A percentile compares a stretch with the other conserved stretches of the same genome.
Conservation (phyloP, 768 basidiomycete species). For the Hypsizygus marmoreus region DNA sequence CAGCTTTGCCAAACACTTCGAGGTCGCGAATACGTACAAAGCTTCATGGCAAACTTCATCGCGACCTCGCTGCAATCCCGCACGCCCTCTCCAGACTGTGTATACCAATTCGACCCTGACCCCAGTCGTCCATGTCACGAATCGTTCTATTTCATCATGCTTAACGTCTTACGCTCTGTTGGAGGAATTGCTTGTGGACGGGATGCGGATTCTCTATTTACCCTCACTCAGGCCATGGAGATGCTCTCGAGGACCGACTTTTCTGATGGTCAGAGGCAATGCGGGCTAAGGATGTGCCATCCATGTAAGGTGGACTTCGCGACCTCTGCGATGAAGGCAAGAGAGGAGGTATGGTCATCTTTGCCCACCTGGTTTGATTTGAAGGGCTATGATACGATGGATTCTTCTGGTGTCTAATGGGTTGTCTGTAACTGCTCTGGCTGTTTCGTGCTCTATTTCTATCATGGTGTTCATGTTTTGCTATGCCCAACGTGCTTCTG, state of each 20-base stretch:
- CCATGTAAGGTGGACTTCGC: slow-evolving; percentile 52
- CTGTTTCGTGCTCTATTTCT: too few relatives aligned
- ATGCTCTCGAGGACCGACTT: slow-evolving; percentile 76
- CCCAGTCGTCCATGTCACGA: slow-evolving; percentile 53
- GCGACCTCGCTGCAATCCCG: slow-evolving; percentile 53
- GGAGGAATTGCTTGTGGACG: slow-evolving; percentile 72
- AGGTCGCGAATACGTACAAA: slow-evolving; percentile 68
- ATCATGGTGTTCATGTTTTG: too few relatives aligned
- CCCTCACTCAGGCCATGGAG: slow-evolving; percentile 65
- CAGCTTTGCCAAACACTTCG: slow-evolving; percentile 46
- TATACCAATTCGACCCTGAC: slow-evolving; percentile 36
- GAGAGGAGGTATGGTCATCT: slow-evolving; percentile 61
- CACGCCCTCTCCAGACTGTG: slow-evolving; percentile 49
- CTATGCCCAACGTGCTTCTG: too few relatives aligned
- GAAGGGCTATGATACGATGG: slow-evolving; percentile 11
- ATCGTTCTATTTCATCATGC: slow-evolving; percentile 75
- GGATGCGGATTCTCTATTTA: slow-evolving; percentile 74
- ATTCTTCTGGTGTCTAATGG: too few relatives aligned
- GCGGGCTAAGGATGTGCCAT: slow-evolving; percentile 56
- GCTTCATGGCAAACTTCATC: slow-evolving; percentile 64
- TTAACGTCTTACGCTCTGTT: slow-evolving; percentile 70
- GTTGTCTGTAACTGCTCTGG: too few relatives aligned
- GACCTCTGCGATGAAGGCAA: slow-evolving; percentile 34
- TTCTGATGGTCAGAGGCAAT: slow-evolving; percentile 56
- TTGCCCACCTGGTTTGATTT: slow-evolving; percentile 70